These are phyloP conservation scores for Hypoxylon rubiginosum DNA, from an alignment of 2,329 filamentous ascomycete species.

Conservation along the genomic window DNA sequence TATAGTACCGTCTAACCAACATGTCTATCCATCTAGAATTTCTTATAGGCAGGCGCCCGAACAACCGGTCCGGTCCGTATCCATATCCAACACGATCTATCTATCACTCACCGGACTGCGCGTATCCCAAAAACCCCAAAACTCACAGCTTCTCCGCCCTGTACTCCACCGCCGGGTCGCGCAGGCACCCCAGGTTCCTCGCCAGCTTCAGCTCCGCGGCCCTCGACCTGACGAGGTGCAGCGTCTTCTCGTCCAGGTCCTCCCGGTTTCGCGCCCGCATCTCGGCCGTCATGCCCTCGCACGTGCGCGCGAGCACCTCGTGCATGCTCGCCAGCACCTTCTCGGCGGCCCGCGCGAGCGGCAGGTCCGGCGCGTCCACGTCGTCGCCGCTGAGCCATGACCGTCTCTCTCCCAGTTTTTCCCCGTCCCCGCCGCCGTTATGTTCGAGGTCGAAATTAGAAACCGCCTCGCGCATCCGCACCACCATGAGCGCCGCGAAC, in stretches of 20 bases:
- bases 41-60: neutral
- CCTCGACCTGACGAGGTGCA: conserved; percentile 79
- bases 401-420: conserved; percentile 63
- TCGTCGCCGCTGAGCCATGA: conserved; percentile 85
- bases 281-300: conserved; percentile 70
- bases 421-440: conserved; percentile 30
- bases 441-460: conserved; percentile 49
- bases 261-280: conserved; percentile 59
- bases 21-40: neutral
- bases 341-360: conserved; percentile 85
- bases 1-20: neutral
- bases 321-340: conserved; percentile 96
- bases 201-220: conserved; percentile 91
- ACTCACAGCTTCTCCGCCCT: conserved; percentile 65
- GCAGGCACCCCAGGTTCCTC: conserved; percentile 77
- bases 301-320: conserved; percentile 78
- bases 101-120: too few relatives aligned
- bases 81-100: neutral
- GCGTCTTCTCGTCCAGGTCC: conserved; percentile 66
- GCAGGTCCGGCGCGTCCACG: conserved; percentile 77
- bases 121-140: too few relatives aligned
- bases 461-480: conserved; percentile 87
- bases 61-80: neutral
- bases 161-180: conserved; percentile 75
- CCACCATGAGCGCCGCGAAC: conserved; percentile 93